Base-by-base conservation (phyloP, 1,284 basidiomycete genomes). In the Apiotrichum gracile region DNA sequence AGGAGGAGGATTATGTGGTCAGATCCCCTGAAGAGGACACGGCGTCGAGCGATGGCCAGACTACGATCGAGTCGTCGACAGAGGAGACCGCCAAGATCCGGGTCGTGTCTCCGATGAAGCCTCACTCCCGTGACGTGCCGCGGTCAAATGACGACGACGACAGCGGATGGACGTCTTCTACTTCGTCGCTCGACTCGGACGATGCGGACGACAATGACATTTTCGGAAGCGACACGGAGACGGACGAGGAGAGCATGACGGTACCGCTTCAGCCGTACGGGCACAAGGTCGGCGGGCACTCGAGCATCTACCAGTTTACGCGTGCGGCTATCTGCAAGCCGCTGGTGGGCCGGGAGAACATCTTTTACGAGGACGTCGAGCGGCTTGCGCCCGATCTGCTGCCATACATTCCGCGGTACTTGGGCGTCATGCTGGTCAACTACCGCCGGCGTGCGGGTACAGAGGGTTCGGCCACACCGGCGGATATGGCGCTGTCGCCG, bases 271-370 rank as follows among this genome's bases (percentile, higher is more conserved):
- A 89, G 53, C 96, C 96, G 2, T 99, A 96, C 76, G 85, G 90
- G 51, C 97, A 99, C 68, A 93, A 97, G 75, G 94, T 99, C 24
- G 94, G 94, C 39, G 94, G 94, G 1, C 94, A 99, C 74, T 91
- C 84, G 63, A 87, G 91, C 57, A 97, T 99, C 67, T 98, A 98
- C 77, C 93, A 93, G 72, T 98, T 99, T 67, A 97, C 94, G 2
- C 91, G 91, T 64, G 83, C 92, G 51, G 94, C 96, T 12, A 92
- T 99, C 19, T 99, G 94, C 81, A 99, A 99, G 91, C 94, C 94
- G 19, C 83, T 98, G 10, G 91, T 97, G 16, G 92, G 90, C 21
- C 83, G 92, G 47, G 94, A 99, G 76, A 98, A 99, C 70, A 79
- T 97, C 47, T 97, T 99, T 70, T 99, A 99, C 72, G 94, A 99